A percentile compares a stretch with the other conserved stretches of the same genome.
These are phyloP conservation scores for Meredithiella fracta DNA, from an alignment of 2,329 filamentous ascomycete species.

Conservation along the genomic window DNA sequence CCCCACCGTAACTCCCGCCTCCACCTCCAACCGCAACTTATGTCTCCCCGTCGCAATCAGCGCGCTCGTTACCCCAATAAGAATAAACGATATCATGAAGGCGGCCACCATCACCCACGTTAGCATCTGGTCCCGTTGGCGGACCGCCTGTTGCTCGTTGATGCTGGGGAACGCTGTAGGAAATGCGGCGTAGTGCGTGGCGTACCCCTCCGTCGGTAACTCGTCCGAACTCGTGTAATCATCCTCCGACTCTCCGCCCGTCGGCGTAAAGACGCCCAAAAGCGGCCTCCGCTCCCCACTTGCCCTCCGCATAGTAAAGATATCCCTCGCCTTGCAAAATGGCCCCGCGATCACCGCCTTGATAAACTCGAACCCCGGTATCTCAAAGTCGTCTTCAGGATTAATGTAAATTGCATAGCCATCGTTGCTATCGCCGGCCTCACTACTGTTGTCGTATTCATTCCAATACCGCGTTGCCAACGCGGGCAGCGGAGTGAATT, in stretches of 20 bases:
- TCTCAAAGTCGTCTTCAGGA: conserved; percentile 42
- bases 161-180: conserved; percentile 35
- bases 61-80: conserved; percentile 47
- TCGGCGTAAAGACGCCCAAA: conserved; percentile 15
- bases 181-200: conserved; percentile 33
- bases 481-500: neutral
- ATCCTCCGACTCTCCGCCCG: conserved; percentile 8
- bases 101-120: conserved; percentile 35
- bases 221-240: conserved; percentile 38
- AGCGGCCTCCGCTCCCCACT: conserved; percentile 19
- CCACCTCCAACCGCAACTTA: conserved; percentile 53
- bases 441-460: conserved; percentile 71
- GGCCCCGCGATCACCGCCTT: conserved; percentile 34
- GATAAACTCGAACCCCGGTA: conserved; percentile 48
- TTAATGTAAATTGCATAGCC: conserved; percentile 61
- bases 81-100: conserved; percentile 42
- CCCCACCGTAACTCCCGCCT: conserved; percentile 54
- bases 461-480: conserved; percentile 51
- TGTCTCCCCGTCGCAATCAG: conserved; percentile 53
- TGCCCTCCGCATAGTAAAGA: conserved; percentile 23
- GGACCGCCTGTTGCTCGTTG: conserved; percentile 31
- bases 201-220: conserved; percentile 33
- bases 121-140: conserved; percentile 39
- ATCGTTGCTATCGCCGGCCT: conserved; percentile 40
- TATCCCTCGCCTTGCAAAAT: conserved; percentile 34